A percentile compares a stretch with the other conserved stretches of the same genome.
phyloP scores from a whole-genome alignment of 495 filamentous ascomycete genomes.

The Aspergillus biplanus region DNA sequence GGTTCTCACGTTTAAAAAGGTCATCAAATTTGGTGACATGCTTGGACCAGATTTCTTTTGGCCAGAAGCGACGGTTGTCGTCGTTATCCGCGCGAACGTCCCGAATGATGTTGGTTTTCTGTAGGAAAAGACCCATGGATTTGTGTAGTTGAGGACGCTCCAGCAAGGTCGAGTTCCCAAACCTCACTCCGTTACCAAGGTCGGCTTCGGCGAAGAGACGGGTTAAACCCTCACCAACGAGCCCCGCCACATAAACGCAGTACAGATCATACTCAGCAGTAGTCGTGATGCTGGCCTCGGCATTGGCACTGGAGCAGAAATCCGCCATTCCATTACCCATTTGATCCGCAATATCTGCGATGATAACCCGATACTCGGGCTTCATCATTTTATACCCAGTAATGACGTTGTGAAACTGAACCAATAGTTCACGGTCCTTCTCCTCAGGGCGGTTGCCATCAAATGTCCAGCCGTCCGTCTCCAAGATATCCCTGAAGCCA shows the following conservation, averaged over 20 bases:
- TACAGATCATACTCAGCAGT: slow-evolving; percentile 90
- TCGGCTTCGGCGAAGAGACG: slow-evolving; percentile 86
- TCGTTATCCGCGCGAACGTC: slow-evolving; percentile 88
- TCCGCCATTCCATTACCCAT: slow-evolving; percentile 99
- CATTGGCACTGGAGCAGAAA: slow-evolving; percentile 79
- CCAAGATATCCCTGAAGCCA: slow-evolving; percentile 74
- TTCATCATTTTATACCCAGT: slow-evolving; percentile 89
- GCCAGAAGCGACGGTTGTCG: slow-evolving; percentile 89
- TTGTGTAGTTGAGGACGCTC: slow-evolving; percentile 82
- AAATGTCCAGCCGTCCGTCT: slow-evolving; percentile 88
- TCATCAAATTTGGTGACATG: slow-evolving; percentile 90
- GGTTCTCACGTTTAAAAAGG: slow-evolving; percentile 80
- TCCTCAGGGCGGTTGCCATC: slow-evolving; percentile 84
- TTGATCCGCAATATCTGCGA: slow-evolving; percentile 89
- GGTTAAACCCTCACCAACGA: slow-evolving; percentile 93
- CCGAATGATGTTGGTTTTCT: slow-evolving; percentile 98
- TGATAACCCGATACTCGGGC: slow-evolving; percentile 78
- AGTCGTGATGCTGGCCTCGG: slow-evolving; percentile 81
- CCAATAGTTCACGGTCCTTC: slow-evolving; percentile 90
- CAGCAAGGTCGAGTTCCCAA: slow-evolving; percentile 83
- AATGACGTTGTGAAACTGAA: slow-evolving; percentile 87
- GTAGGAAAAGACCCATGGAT: slow-evolving; percentile 95
- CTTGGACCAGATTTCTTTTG: slow-evolving; percentile 94
- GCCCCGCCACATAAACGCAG: slow-evolving; percentile 96
- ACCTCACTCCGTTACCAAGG: too few relatives aligned